Percentiles rank a stretch among this genome's conserved stretches.
Evolutionary conservation across 1,139 yeast species (phyloP).

Genomic region (Hyphopichia pseudoburtonii): DNA sequence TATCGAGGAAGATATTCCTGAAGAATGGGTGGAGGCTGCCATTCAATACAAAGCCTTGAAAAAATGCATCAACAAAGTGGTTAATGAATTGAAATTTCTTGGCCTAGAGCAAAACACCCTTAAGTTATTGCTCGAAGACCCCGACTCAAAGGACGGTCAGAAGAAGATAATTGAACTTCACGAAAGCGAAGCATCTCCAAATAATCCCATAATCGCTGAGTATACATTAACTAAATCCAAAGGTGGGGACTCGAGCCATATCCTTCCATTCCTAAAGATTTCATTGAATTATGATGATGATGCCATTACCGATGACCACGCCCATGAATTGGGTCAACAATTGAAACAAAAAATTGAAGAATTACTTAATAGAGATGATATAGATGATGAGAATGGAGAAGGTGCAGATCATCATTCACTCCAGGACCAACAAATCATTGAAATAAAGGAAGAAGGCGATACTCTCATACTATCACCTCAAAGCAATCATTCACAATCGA

Average conservation of each 20-base stretch:
- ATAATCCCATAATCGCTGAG: constrained; percentile 44
- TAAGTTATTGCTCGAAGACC: constrained; percentile 39
- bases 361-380: constrained; percentile 21
- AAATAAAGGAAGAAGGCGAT: constrained; percentile 5
- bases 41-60: constrained; percentile 71
- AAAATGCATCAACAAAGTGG: constrained; percentile 63
- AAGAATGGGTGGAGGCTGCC: constrained; percentile 67
- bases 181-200: constrained; percentile 32
- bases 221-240: constrained; percentile 37
- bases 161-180: constrained; percentile 29
- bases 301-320: constrained; percentile 36
- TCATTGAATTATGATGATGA: constrained; percentile 33
- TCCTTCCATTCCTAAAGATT: constrained; percentile 40
- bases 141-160: constrained; percentile 11
- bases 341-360: constrained; percentile 33
- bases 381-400: constrained; percentile 6
- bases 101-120: constrained; percentile 55
- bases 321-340: constrained; percentile 31
- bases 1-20: constrained; percentile 61
- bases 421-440: constrained; percentile 33
- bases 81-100: constrained; percentile 52
- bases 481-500: not conserved
- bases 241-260: constrained; percentile 16
- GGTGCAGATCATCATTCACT: constrained; percentile 42
- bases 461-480: constrained; percentile 5